phyloP scores from a whole-genome alignment of 805 yeast species.

The Cyberlindnera amylophila region DNA sequence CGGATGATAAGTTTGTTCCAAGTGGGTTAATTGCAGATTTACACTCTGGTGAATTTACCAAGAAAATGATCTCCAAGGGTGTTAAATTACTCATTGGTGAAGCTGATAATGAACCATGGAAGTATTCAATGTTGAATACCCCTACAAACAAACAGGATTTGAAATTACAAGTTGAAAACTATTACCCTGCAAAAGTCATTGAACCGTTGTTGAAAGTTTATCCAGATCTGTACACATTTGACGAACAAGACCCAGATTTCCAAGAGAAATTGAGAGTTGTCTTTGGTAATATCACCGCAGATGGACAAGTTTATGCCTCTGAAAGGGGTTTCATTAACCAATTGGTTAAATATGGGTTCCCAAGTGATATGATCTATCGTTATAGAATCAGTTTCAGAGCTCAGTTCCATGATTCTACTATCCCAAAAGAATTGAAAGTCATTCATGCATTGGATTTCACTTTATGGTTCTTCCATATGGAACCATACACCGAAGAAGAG shows the following conservation, averaged over 20 bases:
- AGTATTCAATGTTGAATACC: conserved; percentile 31
- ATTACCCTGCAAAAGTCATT: conserved; percentile 32
- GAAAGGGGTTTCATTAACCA: conserved; percentile 35
- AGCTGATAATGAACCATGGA: conserved; percentile 32
- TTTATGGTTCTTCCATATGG: conserved; percentile 33
- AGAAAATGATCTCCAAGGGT: conserved; percentile 20
- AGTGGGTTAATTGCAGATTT: conserved; percentile 31
- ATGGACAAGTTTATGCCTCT: conserved; percentile 38
- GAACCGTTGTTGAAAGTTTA: conserved; percentile 27
- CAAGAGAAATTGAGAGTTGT: conserved; percentile 21
- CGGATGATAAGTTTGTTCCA: conserved; percentile 37
- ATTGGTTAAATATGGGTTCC: conserved; percentile 24
- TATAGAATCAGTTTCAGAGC: conserved; percentile 32
- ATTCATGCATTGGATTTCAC: conserved; percentile 36
- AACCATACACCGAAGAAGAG: conserved; percentile 29
- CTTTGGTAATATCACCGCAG: conserved; percentile 35
- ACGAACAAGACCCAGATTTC: conserved; percentile 18
- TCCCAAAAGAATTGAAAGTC: conserved; percentile 28
- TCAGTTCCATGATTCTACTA: conserved; percentile 21
- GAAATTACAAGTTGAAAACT: conserved; percentile 32
- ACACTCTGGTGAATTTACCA: conserved; percentile 28
- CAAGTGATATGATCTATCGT: conserved; percentile 28
- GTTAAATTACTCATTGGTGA: conserved; percentile 32
- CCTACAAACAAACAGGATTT: conserved; percentile 30
- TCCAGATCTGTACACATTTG: conserved; percentile 15